Evolutionary conservation across 305 asterid genomes (phyloP).

Genomic region (Ilex paraguariensis): DNA sequence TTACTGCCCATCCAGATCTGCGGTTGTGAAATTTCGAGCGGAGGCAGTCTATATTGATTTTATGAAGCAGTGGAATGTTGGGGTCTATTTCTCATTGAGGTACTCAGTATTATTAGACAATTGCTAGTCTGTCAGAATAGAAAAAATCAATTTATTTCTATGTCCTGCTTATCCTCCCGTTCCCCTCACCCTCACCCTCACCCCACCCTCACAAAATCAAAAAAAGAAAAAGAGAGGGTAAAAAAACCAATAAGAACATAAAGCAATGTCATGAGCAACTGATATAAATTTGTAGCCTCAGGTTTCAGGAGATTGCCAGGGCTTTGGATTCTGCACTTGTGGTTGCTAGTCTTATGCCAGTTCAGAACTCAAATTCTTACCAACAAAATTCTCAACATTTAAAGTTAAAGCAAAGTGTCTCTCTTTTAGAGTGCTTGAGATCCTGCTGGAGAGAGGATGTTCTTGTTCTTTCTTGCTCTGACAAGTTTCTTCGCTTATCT

Average conservation of each 20-base stretch:
- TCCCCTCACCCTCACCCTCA: not conserved
- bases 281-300: conserved; percentile 33
- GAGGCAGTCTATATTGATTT: conserved; percentile 80
- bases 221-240: not conserved
- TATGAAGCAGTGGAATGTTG: conserved; percentile 92
- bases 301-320: conserved; percentile 99
- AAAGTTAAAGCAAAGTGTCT: conserved; percentile 63
- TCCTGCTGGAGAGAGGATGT: conserved; percentile 93
- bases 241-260: not conserved
- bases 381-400: conserved; percentile 42
- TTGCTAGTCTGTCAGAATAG: no score
- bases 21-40: conserved; percentile 67
- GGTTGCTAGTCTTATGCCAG: conserved; percentile 47
- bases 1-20: conserved; percentile 64
- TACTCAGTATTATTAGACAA: conserved; percentile 9
- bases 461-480: conserved; percentile 81
- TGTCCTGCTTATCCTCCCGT: not conserved
- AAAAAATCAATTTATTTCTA: no score
- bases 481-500: conserved; percentile 89
- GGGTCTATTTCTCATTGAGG: conserved; percentile 94
- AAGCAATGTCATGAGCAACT: conserved; percentile 8
- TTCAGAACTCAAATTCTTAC: conserved; percentile 40
- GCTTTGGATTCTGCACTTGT: conserved; percentile 85
- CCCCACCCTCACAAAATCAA: not conserved
- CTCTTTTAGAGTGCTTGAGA: conserved; percentile 85